A percentile compares a stretch with the other conserved stretches of the same genome.
Conservation (phyloP, 257 asterid genomes). For the Nyctanthes arbortristis region DNA sequence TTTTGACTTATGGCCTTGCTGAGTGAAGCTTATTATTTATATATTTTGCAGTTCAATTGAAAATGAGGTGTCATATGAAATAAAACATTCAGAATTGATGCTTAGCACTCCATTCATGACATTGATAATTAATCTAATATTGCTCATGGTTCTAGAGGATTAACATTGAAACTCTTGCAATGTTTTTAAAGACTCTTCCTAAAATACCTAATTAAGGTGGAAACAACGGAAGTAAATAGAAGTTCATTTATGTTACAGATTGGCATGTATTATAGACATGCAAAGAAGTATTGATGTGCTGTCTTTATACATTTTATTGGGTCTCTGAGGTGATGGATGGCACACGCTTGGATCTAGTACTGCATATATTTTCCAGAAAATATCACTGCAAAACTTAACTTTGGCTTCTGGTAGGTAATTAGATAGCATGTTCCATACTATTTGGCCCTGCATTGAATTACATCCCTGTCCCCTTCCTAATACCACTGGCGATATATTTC, state of each 20-base stretch:
- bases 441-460: background rate
- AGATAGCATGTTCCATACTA: background rate
- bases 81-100: background rate
- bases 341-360: background rate
- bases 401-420: background rate
- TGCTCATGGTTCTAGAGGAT: constrained; percentile 12
- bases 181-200: too few relatives aligned
- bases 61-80: constrained; percentile 17
- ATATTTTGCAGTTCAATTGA: constrained; percentile 16
- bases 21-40: constrained; percentile 20
- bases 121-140: background rate
- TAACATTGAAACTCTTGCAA: background rate
- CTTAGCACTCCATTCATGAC: constrained; percentile 5
- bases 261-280: background rate
- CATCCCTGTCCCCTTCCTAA: background rate
- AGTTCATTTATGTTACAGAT: background rate
- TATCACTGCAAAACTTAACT: background rate
- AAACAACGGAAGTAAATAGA: background rate
- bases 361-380: background rate
- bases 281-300: background rate
- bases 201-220: background rate
- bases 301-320: background rate
- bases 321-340: background rate
- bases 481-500: too few relatives aligned
- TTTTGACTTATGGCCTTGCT: constrained; percentile 14